Evolutionary conservation across 23 red algal genomes (phyloP).

Genomic region (Cyanidiococcus yangmingshanensis): DNA sequence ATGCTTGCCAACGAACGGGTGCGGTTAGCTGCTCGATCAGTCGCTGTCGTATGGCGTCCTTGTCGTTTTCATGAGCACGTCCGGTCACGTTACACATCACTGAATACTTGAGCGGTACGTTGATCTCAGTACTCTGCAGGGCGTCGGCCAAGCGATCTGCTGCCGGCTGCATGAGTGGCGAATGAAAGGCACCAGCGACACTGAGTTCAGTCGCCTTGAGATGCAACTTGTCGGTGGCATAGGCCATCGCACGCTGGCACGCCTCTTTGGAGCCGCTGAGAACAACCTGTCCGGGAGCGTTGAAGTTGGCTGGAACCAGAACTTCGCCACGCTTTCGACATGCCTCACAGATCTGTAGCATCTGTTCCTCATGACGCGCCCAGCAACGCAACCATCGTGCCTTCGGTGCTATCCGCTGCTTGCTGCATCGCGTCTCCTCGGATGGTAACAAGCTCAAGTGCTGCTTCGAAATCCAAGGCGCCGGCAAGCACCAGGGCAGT

Average conservation of each 20-base stretch:
- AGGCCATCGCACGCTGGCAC: constrained; percentile 45
- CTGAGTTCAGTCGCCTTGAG: constrained; percentile 49
- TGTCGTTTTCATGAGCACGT: constrained; percentile 28
- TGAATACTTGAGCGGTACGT: constrained; percentile 22
- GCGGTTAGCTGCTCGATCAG: constrained; percentile 75
- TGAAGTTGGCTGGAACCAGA: constrained; percentile 92
- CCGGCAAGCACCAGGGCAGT: constrained; percentile 72
- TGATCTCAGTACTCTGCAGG: constrained; percentile 36
- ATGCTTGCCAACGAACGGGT: constrained; percentile 65
- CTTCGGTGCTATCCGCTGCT: constrained; percentile 66
- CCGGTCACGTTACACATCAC: constrained; percentile 76
- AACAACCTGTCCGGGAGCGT: constrained; percentile 89
- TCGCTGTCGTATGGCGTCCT: constrained; percentile 22
- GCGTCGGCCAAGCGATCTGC: constrained; percentile 48
- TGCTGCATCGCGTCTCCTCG: constrained; percentile 92
- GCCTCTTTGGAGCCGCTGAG: constrained; percentile 58
- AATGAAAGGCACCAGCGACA: constrained; percentile 94
- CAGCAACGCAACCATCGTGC: constrained; percentile 79
- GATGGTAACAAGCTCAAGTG: constrained; percentile 56
- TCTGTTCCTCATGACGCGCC: constrained; percentile 42
- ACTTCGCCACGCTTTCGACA: constrained; percentile 20
- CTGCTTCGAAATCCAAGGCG: constrained; percentile 74
- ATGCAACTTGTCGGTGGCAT: constrained; percentile 43
- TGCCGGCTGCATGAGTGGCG: constrained; percentile 86
- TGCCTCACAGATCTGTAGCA: constrained; percentile 27